These are phyloP conservation scores for Kodamaea laetipori DNA, from an alignment of 805 yeast species.

Conservation along the genomic window DNA sequence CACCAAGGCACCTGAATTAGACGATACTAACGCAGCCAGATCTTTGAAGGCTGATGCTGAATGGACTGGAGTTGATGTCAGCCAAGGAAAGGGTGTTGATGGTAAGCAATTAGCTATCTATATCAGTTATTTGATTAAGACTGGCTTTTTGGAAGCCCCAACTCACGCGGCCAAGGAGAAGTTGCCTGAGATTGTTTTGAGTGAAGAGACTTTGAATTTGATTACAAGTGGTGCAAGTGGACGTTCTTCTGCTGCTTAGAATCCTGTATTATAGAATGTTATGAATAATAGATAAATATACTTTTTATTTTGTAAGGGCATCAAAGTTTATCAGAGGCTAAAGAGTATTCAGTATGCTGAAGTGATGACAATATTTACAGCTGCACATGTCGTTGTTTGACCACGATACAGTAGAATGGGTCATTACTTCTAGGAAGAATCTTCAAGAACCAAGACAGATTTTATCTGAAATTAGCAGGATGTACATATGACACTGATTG, in stretches of 20 bases:
- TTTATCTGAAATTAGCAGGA: too few relatives aligned
- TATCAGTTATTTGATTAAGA: constrained; percentile 73
- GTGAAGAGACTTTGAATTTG: constrained; percentile 55
- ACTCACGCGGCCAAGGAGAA: constrained; percentile 35
- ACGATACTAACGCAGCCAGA: constrained; percentile 78
- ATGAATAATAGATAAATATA: not conserved
- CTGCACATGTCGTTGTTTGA: too few relatives aligned
- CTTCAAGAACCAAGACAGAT: too few relatives aligned
- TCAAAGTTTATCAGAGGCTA: too few relatives aligned
- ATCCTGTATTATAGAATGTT: not conserved
- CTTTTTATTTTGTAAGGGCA: not conserved
- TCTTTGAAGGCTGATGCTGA: constrained; percentile 61
- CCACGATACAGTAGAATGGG: too few relatives aligned
- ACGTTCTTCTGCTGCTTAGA: constrained; percentile 62
- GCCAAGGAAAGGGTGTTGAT: constrained; percentile 77
- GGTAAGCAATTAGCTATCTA: constrained; percentile 68
- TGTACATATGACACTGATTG: too few relatives aligned
- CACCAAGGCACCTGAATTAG: constrained; percentile 94
- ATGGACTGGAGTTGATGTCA: constrained; percentile 66
- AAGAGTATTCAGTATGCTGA: too few relatives aligned
- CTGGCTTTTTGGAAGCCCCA: constrained; percentile 79
- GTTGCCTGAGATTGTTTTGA: constrained; percentile 60
- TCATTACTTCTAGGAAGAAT: too few relatives aligned
- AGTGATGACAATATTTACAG: too few relatives aligned
- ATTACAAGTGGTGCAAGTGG: constrained; percentile 71